Percentiles rank a stretch among this genome's conserved stretches.
Conservation (phyloP, 139 green algal genomes). For the Yamagishiella unicocca region DNA sequence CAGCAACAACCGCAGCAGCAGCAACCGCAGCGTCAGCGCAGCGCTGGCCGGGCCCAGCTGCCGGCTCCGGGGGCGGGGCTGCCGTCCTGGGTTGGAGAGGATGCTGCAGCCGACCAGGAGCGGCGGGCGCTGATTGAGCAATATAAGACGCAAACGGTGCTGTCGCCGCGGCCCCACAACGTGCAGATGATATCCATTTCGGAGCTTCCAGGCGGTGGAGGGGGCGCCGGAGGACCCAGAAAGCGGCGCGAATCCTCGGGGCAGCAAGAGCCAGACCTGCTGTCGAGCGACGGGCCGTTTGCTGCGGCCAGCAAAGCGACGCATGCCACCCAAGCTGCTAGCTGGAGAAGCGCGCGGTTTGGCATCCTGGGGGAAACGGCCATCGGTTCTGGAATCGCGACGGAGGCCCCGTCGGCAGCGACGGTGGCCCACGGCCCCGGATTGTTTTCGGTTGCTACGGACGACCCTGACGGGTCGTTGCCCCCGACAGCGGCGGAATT, state of each 20-base stretch:
- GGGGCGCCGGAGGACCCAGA: neutral
- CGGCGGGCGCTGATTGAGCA: neutral
- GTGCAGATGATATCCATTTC: neutral
- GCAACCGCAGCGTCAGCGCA: neutral
- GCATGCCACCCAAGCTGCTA: too few species aligned
- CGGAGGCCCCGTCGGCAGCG: too few species aligned
- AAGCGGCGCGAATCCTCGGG: too few species aligned
- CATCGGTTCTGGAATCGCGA: too few species aligned
- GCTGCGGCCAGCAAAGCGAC: too few species aligned
- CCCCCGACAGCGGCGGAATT: neutral
- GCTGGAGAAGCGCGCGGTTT: too few species aligned
- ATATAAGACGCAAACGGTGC: slow-evolving; percentile 41
- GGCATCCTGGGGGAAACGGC: too few species aligned
- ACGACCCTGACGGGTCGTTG: neutral
- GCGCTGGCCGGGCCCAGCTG: neutral
- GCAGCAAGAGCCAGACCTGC: too few species aligned
- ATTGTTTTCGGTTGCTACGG: neutral
- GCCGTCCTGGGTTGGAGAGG: neutral
- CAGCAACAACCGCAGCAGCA: neutral
- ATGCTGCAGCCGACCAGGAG: neutral
- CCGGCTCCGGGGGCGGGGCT: neutral
- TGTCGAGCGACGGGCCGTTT: too few species aligned
- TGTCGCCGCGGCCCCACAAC: slow-evolving; percentile 7
- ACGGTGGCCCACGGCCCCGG: neutral
- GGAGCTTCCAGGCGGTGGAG: neutral